Conservation (phyloP, 208 protist species). For the Phytomonas sp. region DNA sequence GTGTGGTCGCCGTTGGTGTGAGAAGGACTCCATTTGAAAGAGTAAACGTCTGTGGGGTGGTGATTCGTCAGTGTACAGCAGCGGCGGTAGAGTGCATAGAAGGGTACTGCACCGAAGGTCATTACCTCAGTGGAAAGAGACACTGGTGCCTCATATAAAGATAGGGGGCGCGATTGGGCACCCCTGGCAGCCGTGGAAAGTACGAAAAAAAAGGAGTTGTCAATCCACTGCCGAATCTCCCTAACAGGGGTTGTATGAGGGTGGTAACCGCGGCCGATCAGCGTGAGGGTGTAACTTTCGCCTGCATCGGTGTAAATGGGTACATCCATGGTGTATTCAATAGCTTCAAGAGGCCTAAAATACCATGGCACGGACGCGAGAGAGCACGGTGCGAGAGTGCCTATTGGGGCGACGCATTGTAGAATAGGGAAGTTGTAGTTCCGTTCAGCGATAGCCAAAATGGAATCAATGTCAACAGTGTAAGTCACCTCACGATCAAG, state of each 20-base stretch:
- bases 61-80: constrained; percentile 53
- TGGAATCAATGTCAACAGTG: constrained; percentile 42
- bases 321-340: constrained; percentile 58
- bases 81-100: constrained; percentile 76
- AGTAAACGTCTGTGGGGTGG: constrained; percentile 40
- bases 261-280: constrained; percentile 77
- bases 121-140: constrained; percentile 65
- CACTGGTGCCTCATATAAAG: constrained; percentile 16
- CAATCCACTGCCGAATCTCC: constrained; percentile 23
- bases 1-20: not conserved
- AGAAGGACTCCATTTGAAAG: constrained; percentile 35
- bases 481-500: constrained; percentile 49
- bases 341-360: constrained; percentile 86
- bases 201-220: constrained; percentile 43
- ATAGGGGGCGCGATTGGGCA: not conserved
- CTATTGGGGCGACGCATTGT: constrained; percentile 79
- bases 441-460: constrained; percentile 32
- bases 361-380: constrained; percentile 63
- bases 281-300: constrained; percentile 63
- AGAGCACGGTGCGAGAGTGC: constrained; percentile 43
- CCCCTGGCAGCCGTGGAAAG: constrained; percentile 13
- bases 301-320: constrained; percentile 39
- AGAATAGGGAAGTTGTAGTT: constrained; percentile 86
- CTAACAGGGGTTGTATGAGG: constrained; percentile 29
- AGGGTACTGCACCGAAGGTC: constrained; percentile 58